These are phyloP conservation scores for Salix viminalis DNA, from an alignment of 345 rosid species.

Conservation along the genomic window DNA sequence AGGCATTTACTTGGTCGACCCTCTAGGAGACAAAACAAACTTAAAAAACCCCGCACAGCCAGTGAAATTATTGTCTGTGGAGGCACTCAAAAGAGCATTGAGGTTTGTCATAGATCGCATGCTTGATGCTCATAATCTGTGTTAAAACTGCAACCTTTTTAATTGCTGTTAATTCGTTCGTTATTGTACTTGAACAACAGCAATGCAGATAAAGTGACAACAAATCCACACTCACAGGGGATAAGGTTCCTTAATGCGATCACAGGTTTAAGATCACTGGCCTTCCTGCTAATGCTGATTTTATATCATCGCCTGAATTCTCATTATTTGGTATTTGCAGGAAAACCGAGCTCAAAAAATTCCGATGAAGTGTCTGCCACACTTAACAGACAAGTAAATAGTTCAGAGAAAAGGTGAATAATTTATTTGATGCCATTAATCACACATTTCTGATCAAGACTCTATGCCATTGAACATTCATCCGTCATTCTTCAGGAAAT, in stretches of 20 bases:
- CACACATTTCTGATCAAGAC: not conserved
- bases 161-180: not conserved
- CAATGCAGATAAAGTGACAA: slow-evolving; percentile 80
- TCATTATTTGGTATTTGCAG: slow-evolving; percentile 27
- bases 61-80: slow-evolving; percentile 60
- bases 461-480: slow-evolving; percentile 13
- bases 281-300: not conserved
- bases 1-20: slow-evolving; percentile 71
- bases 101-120: slow-evolving; percentile 38
- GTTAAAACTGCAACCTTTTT: not conserved
- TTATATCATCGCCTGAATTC: not conserved
- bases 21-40: slow-evolving; percentile 43
- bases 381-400: slow-evolving; percentile 10
- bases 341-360: slow-evolving; percentile 35
- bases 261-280: slow-evolving; percentile 43
- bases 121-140: slow-evolving; percentile 1
- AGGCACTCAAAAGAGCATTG: slow-evolving; percentile 72
- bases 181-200: slow-evolving; percentile 39
- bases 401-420: slow-evolving; percentile 55
- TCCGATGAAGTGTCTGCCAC: slow-evolving; percentile 30
- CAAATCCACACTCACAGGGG: slow-evolving; percentile 80
- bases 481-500: slow-evolving; percentile 46
- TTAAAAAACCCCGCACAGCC: slow-evolving; percentile 46
- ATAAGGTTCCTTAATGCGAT: slow-evolving; percentile 79
- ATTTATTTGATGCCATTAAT: not conserved